These are phyloP conservation scores for Fulvia fulva DNA, from an alignment of 2,329 filamentous ascomycete species.

Conservation along the genomic window DNA sequence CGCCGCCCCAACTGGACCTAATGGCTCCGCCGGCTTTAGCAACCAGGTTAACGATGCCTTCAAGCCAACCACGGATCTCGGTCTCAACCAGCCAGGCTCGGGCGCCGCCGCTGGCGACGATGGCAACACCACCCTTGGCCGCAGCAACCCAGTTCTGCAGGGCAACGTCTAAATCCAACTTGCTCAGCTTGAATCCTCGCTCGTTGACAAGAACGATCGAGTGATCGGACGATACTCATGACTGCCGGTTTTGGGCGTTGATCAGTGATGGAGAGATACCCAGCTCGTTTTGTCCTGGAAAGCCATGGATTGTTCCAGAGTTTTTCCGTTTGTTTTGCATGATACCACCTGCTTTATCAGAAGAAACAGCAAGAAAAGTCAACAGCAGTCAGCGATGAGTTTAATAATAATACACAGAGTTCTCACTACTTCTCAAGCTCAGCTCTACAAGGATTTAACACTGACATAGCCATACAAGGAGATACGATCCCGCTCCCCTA, in stretches of 20 bases:
- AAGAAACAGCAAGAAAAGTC: conserved; percentile 8
- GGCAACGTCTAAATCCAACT: conserved; percentile 31
- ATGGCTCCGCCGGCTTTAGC: conserved; percentile 33
- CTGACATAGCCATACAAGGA: too few relatives aligned
- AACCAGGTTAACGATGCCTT: conserved; percentile 38
- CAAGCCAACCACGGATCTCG: conserved; percentile 16
- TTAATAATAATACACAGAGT: conserved; percentile 6
- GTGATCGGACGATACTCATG: conserved; percentile 13
- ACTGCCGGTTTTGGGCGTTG: conserved; percentile 23
- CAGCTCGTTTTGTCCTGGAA: conserved; percentile 22
- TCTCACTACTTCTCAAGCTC: background rate
- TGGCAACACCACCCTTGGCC: conserved; percentile 40
- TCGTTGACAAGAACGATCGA: conserved; percentile 6
- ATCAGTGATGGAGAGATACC: conserved; percentile 20
- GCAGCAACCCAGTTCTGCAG: conserved; percentile 43
- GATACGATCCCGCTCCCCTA: too few relatives aligned
- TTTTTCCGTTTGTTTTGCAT: conserved; percentile 17
- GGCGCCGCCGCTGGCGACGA: background rate
- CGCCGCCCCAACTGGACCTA: conserved; percentile 6
- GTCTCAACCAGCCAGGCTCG: conserved; percentile 6
- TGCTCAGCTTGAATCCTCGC: conserved; percentile 6
- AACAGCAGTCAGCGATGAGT: background rate
- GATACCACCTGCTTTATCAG: conserved; percentile 27
- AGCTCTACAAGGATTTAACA: too few relatives aligned
- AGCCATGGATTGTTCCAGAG: conserved; percentile 8